These are phyloP conservation scores for Tephrocybe sp. DNA, from an alignment of 768 basidiomycete species.

Conservation along the genomic window DNA sequence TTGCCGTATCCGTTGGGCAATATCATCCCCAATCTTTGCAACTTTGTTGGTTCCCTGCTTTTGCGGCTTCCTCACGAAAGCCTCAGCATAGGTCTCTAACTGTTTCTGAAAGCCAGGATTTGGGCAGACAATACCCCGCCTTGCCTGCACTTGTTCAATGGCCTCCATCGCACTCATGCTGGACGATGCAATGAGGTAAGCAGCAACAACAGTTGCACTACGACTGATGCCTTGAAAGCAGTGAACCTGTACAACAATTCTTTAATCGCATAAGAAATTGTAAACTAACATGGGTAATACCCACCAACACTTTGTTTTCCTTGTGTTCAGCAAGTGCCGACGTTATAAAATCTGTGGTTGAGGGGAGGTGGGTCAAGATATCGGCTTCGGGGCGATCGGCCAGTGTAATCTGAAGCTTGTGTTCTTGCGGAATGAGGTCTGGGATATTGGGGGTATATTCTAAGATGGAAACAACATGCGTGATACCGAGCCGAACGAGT, in stretches of 20 bases:
- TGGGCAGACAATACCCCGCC: slow-evolving; percentile 61
- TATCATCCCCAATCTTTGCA: slow-evolving; percentile 16
- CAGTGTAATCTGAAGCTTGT: slow-evolving; percentile 48
- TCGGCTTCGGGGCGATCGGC: slow-evolving; percentile 29
- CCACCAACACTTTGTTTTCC: slow-evolving; percentile 39
- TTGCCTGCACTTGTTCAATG: slow-evolving; percentile 51
- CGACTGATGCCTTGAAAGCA: slow-evolving; percentile 76
- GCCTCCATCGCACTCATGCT: slow-evolving; percentile 54
- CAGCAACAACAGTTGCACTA: slow-evolving; percentile 74
- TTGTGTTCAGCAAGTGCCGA: slow-evolving; percentile 32
- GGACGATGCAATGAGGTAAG: slow-evolving; percentile 60
- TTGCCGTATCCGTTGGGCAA: slow-evolving; percentile 31
- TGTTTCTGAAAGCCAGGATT: slow-evolving; percentile 70
- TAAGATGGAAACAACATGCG: slow-evolving; percentile 70
- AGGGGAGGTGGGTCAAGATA: slow-evolving; percentile 33
- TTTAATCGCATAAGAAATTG: not conserved
- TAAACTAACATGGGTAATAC: slow-evolving; percentile 4
- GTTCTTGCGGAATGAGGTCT: slow-evolving; percentile 37
- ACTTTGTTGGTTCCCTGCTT: slow-evolving; percentile 10
- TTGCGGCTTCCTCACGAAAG: slow-evolving; percentile 20
- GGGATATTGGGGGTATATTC: slow-evolving; percentile 51
- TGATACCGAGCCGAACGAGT: slow-evolving; percentile 61
- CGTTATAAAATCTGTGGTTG: slow-evolving; percentile 36
- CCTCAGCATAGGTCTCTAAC: slow-evolving; percentile 39
- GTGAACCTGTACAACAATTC: slow-evolving; percentile 59